phyloP scores from a whole-genome alignment of 768 basidiomycete species.

The Tylopilus intermedius region DNA sequence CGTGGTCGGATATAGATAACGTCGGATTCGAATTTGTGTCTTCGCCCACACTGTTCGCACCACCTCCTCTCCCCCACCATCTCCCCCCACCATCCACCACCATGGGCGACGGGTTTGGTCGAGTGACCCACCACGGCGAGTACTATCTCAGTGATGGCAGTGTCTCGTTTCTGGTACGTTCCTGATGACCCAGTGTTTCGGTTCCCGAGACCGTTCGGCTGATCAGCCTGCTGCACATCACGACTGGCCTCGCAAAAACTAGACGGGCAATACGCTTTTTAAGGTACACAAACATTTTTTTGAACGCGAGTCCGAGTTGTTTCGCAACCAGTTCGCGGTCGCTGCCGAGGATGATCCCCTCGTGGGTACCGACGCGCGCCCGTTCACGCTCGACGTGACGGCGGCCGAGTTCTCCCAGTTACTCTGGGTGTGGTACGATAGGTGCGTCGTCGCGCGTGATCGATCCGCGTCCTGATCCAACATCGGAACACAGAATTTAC shows the following conservation, averaged over 20 bases:
- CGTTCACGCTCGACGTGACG: slow-evolving; percentile 41
- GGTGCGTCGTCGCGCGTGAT: slow-evolving; percentile 29
- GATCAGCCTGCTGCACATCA: not conserved
- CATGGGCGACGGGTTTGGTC: slow-evolving; percentile 16
- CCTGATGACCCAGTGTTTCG: not conserved
- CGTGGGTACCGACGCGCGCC: slow-evolving; percentile 32
- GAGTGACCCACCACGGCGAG: not conserved
- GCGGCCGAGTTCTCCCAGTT: slow-evolving; percentile 46
- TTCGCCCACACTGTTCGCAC: not conserved
- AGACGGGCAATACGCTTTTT: slow-evolving; percentile 51
- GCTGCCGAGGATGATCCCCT: slow-evolving; percentile 30
- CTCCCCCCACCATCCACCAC: not conserved
- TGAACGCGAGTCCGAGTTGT: slow-evolving; percentile 48
- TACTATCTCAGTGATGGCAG: slow-evolving; percentile 16
- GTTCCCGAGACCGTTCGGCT: not conserved
- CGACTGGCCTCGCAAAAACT: not conserved
- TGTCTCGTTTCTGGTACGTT: slow-evolving; percentile 17
- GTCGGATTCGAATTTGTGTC: not conserved
- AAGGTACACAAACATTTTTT: slow-evolving; percentile 57
- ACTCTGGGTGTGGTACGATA: slow-evolving; percentile 57
- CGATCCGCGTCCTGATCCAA: not conserved
- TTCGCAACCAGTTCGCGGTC: slow-evolving; percentile 32
- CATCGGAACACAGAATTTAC: slow-evolving; percentile 39
- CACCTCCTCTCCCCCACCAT: not conserved
- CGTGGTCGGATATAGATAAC: slow-evolving; percentile 18